phyloP scores from a whole-genome alignment of 768 basidiomycete species.

The Pleurotus platypus region DNA sequence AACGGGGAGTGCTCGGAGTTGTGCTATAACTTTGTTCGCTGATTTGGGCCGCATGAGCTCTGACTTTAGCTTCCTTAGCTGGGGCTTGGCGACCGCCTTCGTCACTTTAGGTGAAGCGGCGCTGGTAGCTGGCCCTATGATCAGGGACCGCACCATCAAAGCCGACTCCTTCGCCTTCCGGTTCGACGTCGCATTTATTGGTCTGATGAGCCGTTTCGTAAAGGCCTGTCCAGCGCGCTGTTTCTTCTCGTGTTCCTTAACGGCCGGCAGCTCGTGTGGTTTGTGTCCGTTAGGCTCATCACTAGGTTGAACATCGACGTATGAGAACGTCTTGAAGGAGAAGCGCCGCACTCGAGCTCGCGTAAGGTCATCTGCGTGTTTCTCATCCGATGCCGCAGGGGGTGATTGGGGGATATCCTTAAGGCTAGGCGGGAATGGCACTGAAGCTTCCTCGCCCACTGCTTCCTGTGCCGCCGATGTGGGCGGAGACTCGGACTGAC shows the following conservation, averaged over 20 bases:
- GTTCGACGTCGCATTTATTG: conserved; percentile 39
- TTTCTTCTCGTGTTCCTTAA: conserved; percentile 38
- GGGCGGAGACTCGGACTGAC: neutral
- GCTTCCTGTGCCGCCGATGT: neutral
- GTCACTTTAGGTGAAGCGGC: conserved; percentile 33
- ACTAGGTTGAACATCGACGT: conserved; percentile 10
- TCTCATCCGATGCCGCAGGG: neutral
- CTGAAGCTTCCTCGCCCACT: neutral
- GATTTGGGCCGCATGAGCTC: conserved; percentile 63
- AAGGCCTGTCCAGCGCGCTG: conserved; percentile 30
- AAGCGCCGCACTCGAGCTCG: conserved; percentile 32
- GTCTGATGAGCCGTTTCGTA: conserved; percentile 25
- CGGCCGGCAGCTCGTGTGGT: conserved; percentile 25
- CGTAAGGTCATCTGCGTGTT: neutral
- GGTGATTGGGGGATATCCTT: conserved; percentile 11
- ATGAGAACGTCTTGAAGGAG: conserved; percentile 43
- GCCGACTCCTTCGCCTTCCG: conserved; percentile 66
- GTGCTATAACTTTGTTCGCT: conserved; percentile 70
- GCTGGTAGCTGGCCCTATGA: conserved; percentile 47
- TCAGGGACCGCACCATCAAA: conserved; percentile 58
- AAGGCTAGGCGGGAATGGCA: neutral
- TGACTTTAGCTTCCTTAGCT: conserved; percentile 62
- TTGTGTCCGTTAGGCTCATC: conserved; percentile 27
- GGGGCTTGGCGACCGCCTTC: conserved; percentile 40
- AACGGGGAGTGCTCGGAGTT: conserved; percentile 61